These are phyloP conservation scores for Lasiodiplodia sp. DNA, from an alignment of 2,329 filamentous ascomycete species.

Conservation along the genomic window DNA sequence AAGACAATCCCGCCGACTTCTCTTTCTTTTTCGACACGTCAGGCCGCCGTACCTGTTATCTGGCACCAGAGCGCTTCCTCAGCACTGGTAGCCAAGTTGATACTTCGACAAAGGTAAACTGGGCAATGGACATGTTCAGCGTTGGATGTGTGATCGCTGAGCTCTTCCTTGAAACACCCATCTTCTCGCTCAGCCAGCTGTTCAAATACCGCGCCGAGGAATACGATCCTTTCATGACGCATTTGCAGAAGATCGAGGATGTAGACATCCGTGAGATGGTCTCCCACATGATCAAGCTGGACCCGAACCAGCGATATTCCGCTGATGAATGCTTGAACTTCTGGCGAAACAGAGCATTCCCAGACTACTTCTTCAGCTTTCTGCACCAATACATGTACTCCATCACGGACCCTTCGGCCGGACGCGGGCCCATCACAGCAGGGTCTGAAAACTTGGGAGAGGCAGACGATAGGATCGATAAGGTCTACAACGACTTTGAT, in stretches of 20 bases:
- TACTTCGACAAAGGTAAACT: constrained; percentile 70
- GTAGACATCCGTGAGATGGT: constrained; percentile 87
- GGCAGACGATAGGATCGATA: constrained; percentile 91
- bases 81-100: constrained; percentile 71
- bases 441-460: constrained; percentile 78
- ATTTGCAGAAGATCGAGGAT: constrained; percentile 87
- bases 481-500: constrained; percentile 93
- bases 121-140: constrained; percentile 99
- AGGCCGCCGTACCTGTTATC: constrained; percentile 88
- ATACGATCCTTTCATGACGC: constrained; percentile 83
- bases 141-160: constrained; percentile 96
- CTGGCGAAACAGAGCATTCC: constrained; percentile 91
- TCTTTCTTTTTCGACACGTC: constrained; percentile 98
- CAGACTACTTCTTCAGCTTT: constrained; percentile 96
- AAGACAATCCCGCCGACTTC: constrained; percentile 96
- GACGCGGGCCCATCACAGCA: constrained; percentile 73
- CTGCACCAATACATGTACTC: constrained; percentile 97
- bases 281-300: constrained; percentile 92
- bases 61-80: constrained; percentile 92
- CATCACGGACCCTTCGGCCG: constrained; percentile 88
- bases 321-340: constrained; percentile 94
- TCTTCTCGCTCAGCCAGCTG: constrained; percentile 96
- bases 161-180: constrained; percentile 90
- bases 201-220: constrained; percentile 94
- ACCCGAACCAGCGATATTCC: constrained; percentile 89